Evolutionary conservation across 768 basidiomycete species (phyloP), one percentile per base, ranked within the genome.

Genomic region (Trametes meyenii): DNA sequence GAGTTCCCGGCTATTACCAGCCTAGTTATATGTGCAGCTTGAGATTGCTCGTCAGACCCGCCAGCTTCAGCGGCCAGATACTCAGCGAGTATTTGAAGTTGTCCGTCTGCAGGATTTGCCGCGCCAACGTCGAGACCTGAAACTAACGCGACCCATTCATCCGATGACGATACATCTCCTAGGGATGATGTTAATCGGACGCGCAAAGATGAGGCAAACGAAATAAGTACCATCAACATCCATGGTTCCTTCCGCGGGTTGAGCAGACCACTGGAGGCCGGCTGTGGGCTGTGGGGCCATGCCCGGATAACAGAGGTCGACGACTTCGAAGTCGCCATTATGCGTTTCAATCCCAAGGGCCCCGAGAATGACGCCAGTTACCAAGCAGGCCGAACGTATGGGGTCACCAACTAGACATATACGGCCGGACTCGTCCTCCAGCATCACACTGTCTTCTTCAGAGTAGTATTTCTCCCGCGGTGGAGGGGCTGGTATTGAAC

Each of bases 351-450:
- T 87, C 10, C 97, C 97, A 19, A 99, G 82, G 0, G 85, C 94
- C 23, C 90, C 94, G 58, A 94, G 81, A 67, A 98, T 92, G 24
- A 98, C 85, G 1, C 97, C 96, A 10, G 96, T 98, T 5, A 98
- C 93, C 17, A 97, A 76, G 48, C 77, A 77, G 10, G 84, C 83
- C 16, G 80, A 79, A 29, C 78, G 74, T 42, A 98, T 75, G 36
- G 76, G 77, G 5, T 87, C 83, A 5, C 97, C 97, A 0, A 96
- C 91, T 16, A 99, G 84, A 48, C 83, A 82, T 42, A 99, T 90
- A 35, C 97, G 85, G 0, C 97, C 97, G 1, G 90, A 93, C 75
- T 98, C 97, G 72, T 99, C 97, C 75, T 99, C 97, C 0, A 99
- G 80, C 86, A 93, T 93, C 29, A 96, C 75, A 60, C 77, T 83